Percentiles rank a stretch among this genome's conserved stretches.
Evolutionary conservation across 768 basidiomycete genomes (phyloP).

Genomic region (Suillus hirtellus): DNA sequence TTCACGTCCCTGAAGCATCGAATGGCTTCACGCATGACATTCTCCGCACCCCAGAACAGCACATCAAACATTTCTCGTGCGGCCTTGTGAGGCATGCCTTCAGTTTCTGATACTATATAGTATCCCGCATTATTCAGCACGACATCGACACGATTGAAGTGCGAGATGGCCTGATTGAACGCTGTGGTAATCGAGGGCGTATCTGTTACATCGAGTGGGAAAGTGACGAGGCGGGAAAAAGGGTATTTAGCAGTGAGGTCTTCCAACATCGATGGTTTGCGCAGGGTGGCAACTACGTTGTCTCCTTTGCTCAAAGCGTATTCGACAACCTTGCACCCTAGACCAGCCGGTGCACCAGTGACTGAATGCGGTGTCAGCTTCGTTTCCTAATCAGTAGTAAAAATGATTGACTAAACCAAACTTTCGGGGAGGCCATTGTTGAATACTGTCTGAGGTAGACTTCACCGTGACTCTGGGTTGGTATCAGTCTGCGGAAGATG

Average conservation of each 20-base stretch:
- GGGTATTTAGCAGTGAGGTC: constrained; percentile 33
- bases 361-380: constrained; percentile 27
- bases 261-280: constrained; percentile 37
- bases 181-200: constrained; percentile 33
- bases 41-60: constrained; percentile 34
- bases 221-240: constrained; percentile 35
- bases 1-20: constrained; percentile 39
- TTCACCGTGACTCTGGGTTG: neutral
- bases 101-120: constrained; percentile 53
- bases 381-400: neutral
- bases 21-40: constrained; percentile 35
- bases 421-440: constrained; percentile 13
- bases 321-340: constrained; percentile 39
- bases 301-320: constrained; percentile 38
- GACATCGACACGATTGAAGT: constrained; percentile 44
- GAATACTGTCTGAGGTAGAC: constrained; percentile 9
- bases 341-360: constrained; percentile 42
- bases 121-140: constrained; percentile 47
- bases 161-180: constrained; percentile 34
- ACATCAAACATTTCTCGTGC: constrained; percentile 56
- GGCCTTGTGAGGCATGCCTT: constrained; percentile 82
- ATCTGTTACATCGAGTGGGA: constrained; percentile 44
- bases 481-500: neutral
- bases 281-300: constrained; percentile 45
- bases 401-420: constrained; percentile 26